Evolutionary conservation across 2,329 filamentous ascomycete species (phyloP), one percentile per base, ranked within the genome.

Genomic region (Paecilomyces formosus): DNA sequence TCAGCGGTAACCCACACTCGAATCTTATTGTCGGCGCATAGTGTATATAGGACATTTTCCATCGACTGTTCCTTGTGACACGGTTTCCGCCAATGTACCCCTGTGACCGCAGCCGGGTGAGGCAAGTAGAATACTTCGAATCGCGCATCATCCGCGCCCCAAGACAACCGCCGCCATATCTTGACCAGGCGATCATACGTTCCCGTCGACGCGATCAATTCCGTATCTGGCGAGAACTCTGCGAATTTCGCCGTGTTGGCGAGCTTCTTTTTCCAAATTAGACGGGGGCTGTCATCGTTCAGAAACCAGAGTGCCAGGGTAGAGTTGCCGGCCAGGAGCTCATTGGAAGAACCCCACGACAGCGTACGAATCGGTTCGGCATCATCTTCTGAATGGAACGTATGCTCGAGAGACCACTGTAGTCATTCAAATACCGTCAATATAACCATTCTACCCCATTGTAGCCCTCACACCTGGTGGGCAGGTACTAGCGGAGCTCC

Each of bases 101-200:
- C 86, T 2, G 90, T 93, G n/a, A 99, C 86, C 0, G 87, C 76
- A 26, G 84, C 81, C 1, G 91, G 90, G 71, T 99, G 94, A n/a
- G 86, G 81, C 1, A 99, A 84, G 73, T 97, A 97, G 28, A 87
- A 87, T 66, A 96, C 87, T 67, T 97, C 93, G 74, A 97, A 97
- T 58, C 89, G 83, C 45, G 91, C 88, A 65, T 95, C 88, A 59
- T 91, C 88, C 0, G 85, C 83, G 13, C 91, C 91, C 70, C 93
- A 97, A 8, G 88, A 89, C 24, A 96, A 78, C 56, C 93, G 84
- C 62, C 92, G 85, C 94, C 95, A 99, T 66, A 97, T 84, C 76
- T 99, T 97, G 64, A 96, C 86, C 21, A 97, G 78, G 55, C 88
- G 83, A 72, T 97, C 94, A 69, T 90, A 85, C 55, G 81, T 79